phyloP scores from a whole-genome alignment of 768 basidiomycete genomes.

The Mrakia blollopis region DNA sequence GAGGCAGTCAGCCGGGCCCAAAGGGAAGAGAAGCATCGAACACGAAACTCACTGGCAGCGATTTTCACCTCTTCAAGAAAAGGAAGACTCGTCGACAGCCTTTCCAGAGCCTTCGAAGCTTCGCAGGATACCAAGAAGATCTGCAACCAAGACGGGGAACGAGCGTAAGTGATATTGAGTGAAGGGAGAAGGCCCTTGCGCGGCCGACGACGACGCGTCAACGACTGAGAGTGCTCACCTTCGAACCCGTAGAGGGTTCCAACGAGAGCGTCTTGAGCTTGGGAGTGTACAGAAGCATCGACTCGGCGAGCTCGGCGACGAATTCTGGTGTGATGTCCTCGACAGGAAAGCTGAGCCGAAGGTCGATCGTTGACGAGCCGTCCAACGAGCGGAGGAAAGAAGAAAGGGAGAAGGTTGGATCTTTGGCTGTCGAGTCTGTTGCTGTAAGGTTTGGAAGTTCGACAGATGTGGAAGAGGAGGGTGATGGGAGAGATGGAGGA shows the following conservation, averaged over 20 bases:
- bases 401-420: neutral
- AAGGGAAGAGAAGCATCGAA: no score
- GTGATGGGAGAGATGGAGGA: neutral
- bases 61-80: no score
- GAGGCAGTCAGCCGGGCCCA: no score
- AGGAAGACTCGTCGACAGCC: no score
- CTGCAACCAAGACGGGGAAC: no score
- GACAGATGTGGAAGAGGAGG: neutral
- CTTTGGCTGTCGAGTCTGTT: neutral
- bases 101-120: no score
- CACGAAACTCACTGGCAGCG: no score
- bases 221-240: no score
- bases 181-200: no score
- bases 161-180: no score
- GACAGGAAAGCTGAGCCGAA: neutral
- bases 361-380: neutral
- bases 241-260: neutral
- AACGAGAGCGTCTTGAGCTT: neutral
- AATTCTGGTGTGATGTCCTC: neutral
- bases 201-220: no score
- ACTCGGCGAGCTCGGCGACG: neutral
- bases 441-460: neutral
- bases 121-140: no score
- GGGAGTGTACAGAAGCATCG: neutral
- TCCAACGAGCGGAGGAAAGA: neutral